phyloP scores from a whole-genome alignment of 2,329 filamentous ascomycete species.

The Aureobasidium sp. region DNA sequence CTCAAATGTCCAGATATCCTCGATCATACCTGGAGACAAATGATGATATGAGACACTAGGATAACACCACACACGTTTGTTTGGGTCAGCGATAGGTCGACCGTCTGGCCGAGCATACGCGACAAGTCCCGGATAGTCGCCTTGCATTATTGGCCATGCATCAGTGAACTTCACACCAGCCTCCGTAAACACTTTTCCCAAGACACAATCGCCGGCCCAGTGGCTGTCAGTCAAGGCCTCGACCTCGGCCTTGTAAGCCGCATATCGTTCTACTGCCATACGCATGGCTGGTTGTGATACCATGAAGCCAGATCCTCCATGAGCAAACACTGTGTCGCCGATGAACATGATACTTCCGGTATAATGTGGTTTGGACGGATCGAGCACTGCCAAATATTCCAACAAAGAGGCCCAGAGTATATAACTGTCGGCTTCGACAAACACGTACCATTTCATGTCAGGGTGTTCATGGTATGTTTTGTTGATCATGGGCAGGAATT shows the following conservation, averaged over 20 bases:
- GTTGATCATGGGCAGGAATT: constrained; percentile 47
- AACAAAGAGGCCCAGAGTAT: constrained; percentile 44
- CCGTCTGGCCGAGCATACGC: constrained; percentile 18
- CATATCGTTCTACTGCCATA: constrained; percentile 32
- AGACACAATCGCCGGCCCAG: constrained; percentile 27
- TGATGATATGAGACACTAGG: constrained; percentile 26
- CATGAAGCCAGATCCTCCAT: constrained; percentile 38
- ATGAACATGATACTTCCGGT: constrained; percentile 34
- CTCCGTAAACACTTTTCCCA: constrained; percentile 24
- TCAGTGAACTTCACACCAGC: constrained; percentile 21
- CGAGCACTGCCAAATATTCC: constrained; percentile 34
- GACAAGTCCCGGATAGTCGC: constrained; percentile 26
- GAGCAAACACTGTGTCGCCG: constrained; percentile 34
- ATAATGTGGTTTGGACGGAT: constrained; percentile 37
- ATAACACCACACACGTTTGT: constrained; percentile 24
- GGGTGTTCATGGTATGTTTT: constrained; percentile 29
- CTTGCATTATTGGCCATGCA: constrained; percentile 26
- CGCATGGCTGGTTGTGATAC: constrained; percentile 36
- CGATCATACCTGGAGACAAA: constrained; percentile 21
- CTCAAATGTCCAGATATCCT: constrained; percentile 26
- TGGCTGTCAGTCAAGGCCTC: constrained; percentile 23
- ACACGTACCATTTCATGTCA: constrained; percentile 52
- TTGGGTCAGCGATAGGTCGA: constrained; percentile 18
- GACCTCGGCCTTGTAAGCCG: constrained; percentile 30
- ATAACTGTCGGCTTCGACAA: constrained; percentile 53